These are phyloP conservation scores for Barbarea vulgaris DNA, from an alignment of 345 rosid genomes.

Conservation along the genomic window DNA sequence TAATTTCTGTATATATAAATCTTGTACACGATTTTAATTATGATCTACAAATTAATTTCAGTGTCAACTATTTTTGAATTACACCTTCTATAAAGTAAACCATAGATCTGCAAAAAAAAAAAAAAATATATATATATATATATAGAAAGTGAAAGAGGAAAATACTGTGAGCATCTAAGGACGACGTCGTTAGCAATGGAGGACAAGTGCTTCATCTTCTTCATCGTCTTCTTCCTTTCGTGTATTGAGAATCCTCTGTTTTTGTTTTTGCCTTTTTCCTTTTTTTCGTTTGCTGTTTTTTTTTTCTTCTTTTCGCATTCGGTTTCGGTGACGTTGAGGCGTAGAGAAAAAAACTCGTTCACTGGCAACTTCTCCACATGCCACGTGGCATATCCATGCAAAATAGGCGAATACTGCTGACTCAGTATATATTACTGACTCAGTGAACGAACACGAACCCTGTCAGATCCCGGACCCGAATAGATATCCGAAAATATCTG, in stretches of 20 bases:
- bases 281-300: not conserved
- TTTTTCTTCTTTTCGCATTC: not conserved
- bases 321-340: constrained; percentile 17
- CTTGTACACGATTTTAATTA: too few relatives aligned
- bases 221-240: constrained; percentile 29
- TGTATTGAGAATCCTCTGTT: not conserved
- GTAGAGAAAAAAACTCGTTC: constrained; percentile 11
- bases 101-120: constrained; percentile 23
- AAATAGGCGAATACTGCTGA: constrained; percentile 25
- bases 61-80: not conserved
- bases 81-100: not conserved
- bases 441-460: too few relatives aligned
- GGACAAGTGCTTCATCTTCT: constrained; percentile 71
- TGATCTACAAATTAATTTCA: too few relatives aligned
- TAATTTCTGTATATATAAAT: not conserved
- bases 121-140: not conserved
- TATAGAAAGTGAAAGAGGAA: not conserved
- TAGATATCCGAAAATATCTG: too few relatives aligned
- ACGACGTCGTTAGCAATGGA: constrained; percentile 76
- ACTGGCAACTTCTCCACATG: constrained; percentile 28
- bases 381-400: constrained; percentile 41
- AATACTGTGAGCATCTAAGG: constrained; percentile 64
- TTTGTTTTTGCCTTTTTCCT: not conserved
- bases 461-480: too few relatives aligned
- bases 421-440: too few relatives aligned